Evolutionary conservation across 2,329 filamentous ascomycete genomes (phyloP).

Genomic region (Coniochaeta ligniaria): DNA sequence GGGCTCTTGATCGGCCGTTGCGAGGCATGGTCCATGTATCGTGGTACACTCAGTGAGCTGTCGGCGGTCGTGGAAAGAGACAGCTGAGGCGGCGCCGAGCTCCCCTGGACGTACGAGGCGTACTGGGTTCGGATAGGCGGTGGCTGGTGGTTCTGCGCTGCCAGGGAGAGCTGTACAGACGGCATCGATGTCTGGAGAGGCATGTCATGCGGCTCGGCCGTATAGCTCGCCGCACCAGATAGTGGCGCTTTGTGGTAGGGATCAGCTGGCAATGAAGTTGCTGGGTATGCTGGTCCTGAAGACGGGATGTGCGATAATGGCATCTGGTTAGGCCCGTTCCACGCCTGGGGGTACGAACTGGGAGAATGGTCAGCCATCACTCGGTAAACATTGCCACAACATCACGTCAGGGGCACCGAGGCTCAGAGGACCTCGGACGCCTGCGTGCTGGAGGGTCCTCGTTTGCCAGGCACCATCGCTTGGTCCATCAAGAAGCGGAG

Average conservation of each 20-base stretch:
- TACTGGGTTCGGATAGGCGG: conserved; percentile 46
- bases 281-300: conserved; percentile 40
- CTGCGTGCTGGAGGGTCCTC: neutral
- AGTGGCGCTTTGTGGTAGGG: conserved; percentile 47
- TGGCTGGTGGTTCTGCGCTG: conserved; percentile 35
- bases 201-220: conserved; percentile 45
- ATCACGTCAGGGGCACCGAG: neutral
- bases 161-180: conserved; percentile 43
- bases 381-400: neutral
- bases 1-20: conserved; percentile 49
- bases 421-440: neutral
- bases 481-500: neutral
- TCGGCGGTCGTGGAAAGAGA: conserved; percentile 35
- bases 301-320: conserved; percentile 41
- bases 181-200: conserved; percentile 46
- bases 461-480: neutral
- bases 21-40: conserved; percentile 49
- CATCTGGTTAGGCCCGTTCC: conserved; percentile 38
- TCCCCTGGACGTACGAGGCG: conserved; percentile 41
- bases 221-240: conserved; percentile 38
- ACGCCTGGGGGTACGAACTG: conserved; percentile 51
- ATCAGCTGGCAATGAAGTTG: conserved; percentile 41
- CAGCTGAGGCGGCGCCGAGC: conserved; percentile 38
- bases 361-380: conserved; percentile 5
- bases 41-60: conserved; percentile 43